These are phyloP conservation scores for Ilex asprella DNA, from an alignment of 257 asterid species.

Conservation along the genomic window DNA sequence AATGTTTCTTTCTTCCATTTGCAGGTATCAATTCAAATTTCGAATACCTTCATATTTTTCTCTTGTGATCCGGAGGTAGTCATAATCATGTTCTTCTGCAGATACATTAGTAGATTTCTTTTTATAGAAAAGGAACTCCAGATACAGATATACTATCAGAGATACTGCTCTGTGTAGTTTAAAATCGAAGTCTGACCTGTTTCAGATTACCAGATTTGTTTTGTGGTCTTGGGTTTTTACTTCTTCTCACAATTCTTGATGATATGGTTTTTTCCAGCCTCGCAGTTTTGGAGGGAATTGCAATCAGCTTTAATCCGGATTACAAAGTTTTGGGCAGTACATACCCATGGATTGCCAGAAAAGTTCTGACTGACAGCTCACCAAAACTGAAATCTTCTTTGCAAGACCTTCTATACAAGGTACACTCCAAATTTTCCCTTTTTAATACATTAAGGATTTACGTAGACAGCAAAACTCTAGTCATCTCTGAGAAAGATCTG, in stretches of 20 bases:
- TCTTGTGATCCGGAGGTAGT: slow-evolving; percentile 86
- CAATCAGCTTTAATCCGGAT: slow-evolving; percentile 60
- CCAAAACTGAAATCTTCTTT: slow-evolving; percentile 73
- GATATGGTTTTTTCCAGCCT: slow-evolving; percentile 34
- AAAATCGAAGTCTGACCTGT: no score
- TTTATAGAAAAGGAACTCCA: no score
- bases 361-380: slow-evolving; percentile 85
- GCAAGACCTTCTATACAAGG: slow-evolving; percentile 81
- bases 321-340: slow-evolving; percentile 98
- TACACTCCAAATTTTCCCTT: slow-evolving; percentile 13
- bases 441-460: background rate
- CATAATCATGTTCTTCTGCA: slow-evolving; percentile 2
- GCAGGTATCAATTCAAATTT: slow-evolving; percentile 96
- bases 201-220: background rate
- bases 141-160: no score
- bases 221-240: background rate
- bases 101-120: background rate
- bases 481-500: slow-evolving; percentile 1
- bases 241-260: slow-evolving; percentile 17
- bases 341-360: slow-evolving; percentile 96
- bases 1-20: slow-evolving; percentile 14
- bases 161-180: no score
- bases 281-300: slow-evolving; percentile 96
- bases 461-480: background rate
- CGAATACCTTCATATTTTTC: slow-evolving; percentile 90